Evolutionary conservation across 495 filamentous ascomycete species (phyloP).

Genomic region (Hyaloscypha bicolor): DNA sequence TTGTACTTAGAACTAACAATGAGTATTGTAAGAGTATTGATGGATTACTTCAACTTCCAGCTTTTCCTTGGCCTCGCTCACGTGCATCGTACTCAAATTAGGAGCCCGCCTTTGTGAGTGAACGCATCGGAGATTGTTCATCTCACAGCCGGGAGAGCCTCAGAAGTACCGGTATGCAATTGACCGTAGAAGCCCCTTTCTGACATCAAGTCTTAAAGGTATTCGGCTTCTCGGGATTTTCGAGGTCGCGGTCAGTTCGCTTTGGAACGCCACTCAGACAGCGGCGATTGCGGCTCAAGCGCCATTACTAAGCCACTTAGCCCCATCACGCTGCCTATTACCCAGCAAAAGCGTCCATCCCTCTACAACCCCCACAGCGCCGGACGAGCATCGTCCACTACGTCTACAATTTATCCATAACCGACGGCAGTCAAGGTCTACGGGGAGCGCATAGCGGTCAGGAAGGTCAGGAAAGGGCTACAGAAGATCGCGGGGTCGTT

Average conservation of each 20-base stretch:
- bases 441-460: neutral
- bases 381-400: constrained; percentile 22
- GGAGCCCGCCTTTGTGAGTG: neutral
- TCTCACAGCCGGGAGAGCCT: too few species aligned
- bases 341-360: constrained; percentile 23
- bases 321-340: constrained; percentile 14
- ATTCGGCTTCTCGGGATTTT: too few species aligned
- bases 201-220: too few species aligned
- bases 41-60: neutral
- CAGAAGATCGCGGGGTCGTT: neutral
- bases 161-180: too few species aligned
- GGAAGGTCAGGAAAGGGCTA: neutral
- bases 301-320: constrained; percentile 25
- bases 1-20: constrained; percentile 26
- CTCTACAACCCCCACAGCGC: constrained; percentile 24
- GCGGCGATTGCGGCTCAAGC: neutral
- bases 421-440: too few species aligned
- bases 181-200: too few species aligned
- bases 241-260: neutral
- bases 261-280: neutral
- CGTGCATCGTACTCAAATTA: neutral
- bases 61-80: neutral
- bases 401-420: constrained; percentile 15
- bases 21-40: constrained; percentile 23
- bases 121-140: too few species aligned